A percentile compares a stretch with the other conserved stretches of the same genome.
Evolutionary conservation across 2,329 filamentous ascomycete species (phyloP).

Genomic region (Atkinsonella hypoxylon): DNA sequence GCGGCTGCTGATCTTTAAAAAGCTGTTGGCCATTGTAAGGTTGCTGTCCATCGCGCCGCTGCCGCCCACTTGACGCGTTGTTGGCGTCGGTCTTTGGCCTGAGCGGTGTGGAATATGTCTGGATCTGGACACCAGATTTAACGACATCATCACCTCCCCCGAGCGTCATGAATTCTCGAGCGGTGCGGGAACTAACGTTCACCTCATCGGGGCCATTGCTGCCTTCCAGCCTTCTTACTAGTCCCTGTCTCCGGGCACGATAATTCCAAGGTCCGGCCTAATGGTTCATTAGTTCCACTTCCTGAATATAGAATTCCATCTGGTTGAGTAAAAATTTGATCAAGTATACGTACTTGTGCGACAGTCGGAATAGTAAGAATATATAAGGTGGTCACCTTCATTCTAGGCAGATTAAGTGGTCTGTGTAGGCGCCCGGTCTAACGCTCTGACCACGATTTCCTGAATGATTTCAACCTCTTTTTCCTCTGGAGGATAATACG

Average conservation of each 20-base stretch:
- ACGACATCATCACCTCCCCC: neutral
- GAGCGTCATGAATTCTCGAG: neutral
- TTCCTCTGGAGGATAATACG: neutral
- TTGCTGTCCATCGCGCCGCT: neutral
- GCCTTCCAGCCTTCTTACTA: neutral
- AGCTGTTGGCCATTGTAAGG: neutral
- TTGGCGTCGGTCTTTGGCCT: neutral
- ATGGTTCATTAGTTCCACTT: neutral
- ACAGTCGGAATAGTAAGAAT: conserved; percentile 10
- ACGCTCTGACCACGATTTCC: neutral
- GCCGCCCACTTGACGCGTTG: neutral
- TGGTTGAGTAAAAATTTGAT: neutral
- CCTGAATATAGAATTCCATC: neutral
- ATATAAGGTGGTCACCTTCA: conserved; percentile 11
- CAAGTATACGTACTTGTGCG: conserved; percentile 9
- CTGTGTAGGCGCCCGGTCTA: neutral
- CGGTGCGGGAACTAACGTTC: neutral
- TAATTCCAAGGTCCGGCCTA: neutral
- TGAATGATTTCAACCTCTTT: too few relatives aligned
- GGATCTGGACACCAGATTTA: neutral
- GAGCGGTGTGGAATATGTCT: neutral
- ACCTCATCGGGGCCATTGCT: neutral
- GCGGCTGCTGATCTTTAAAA: neutral
- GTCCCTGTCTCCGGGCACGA: neutral
- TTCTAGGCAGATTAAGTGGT: conserved; percentile 3